These are phyloP conservation scores for Aeminium ludgeri DNA, from an alignment of 495 filamentous ascomycete genomes.

Conservation along the genomic window DNA sequence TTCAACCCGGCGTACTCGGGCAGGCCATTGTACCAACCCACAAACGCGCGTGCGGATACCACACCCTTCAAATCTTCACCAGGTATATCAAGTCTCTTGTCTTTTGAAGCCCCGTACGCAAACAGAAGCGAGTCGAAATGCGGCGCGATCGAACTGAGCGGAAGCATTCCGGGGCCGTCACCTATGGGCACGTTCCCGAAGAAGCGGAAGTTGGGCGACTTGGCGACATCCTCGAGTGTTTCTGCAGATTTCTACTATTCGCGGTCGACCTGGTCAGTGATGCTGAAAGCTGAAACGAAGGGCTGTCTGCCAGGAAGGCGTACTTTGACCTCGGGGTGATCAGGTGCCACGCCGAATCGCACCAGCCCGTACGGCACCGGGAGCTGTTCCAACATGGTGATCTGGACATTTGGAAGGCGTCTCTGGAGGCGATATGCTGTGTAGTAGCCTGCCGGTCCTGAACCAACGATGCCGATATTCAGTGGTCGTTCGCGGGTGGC, in stretches of 20 bases:
- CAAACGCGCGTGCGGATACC: conserved; percentile 81
- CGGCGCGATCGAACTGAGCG: conserved; percentile 47
- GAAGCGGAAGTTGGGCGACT: conserved; percentile 69
- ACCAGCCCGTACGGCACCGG: conserved; percentile 88
- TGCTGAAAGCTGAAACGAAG: neutral
- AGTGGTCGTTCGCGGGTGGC: conserved; percentile 36
- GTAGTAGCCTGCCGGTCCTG: conserved; percentile 93
- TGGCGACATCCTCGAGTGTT: conserved; percentile 76
- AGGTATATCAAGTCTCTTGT: conserved; percentile 58
- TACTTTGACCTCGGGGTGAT: conserved; percentile 97
- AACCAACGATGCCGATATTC: conserved; percentile 78
- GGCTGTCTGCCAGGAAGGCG: too few relatives aligned
- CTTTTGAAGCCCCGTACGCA: conserved; percentile 77
- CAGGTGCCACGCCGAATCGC: conserved; percentile 84
- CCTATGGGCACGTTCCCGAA: conserved; percentile 80
- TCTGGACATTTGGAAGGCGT: conserved; percentile 48
- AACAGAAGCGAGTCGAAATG: conserved; percentile 91
- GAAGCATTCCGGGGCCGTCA: conserved; percentile 33
- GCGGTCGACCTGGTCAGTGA: conserved; percentile 2
- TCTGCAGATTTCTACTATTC: conserved; percentile 70
- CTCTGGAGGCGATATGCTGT: conserved; percentile 69
- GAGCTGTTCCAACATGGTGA: conserved; percentile 93
- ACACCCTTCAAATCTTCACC: conserved; percentile 67
- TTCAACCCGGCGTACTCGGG: conserved; percentile 64
- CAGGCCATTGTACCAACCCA: conserved; percentile 96